These are phyloP conservation scores for Blumeria graminis DNA, from an alignment of 2,329 filamentous ascomycete genomes.

Conservation along the genomic window DNA sequence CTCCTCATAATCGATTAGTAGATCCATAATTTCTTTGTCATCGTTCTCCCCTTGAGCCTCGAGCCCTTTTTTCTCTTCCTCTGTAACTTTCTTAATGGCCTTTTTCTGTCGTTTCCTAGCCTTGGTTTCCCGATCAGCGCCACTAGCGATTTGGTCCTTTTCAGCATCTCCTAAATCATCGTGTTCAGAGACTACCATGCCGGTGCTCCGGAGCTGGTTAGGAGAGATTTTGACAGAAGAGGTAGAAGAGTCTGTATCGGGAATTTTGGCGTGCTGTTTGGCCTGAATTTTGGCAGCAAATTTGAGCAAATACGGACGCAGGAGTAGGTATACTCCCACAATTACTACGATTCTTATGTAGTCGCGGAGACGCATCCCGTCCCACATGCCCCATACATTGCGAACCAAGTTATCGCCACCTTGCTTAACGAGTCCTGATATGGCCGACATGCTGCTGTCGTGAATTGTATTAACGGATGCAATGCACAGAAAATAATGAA, in stretches of 20 bases:
- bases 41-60: neutral
- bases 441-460: neutral
- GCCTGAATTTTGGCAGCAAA: constrained; percentile 37
- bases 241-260: constrained; percentile 7
- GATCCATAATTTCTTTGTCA: constrained; percentile 1
- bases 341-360: constrained; percentile 48
- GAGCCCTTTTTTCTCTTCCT: neutral
- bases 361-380: constrained; percentile 25
- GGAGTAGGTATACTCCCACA: constrained; percentile 46
- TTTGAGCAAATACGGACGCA: constrained; percentile 53
- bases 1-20: constrained; percentile 3
- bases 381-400: constrained; percentile 26
- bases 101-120: neutral
- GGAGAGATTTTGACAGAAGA: constrained; percentile 31
- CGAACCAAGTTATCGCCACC: constrained; percentile 16
- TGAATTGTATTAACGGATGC: too few relatives aligned
- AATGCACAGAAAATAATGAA: too few relatives aligned
- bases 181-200: constrained; percentile 3
- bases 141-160: neutral
- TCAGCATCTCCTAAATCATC: neutral
- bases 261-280: constrained; percentile 29
- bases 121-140: neutral
- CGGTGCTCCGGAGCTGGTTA: constrained; percentile 19
- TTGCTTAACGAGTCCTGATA: neutral
- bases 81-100: neutral